Evolutionary conservation across 2,329 filamentous ascomycete genomes (phyloP).

Genomic region (Scortechinia acanthostroma): DNA sequence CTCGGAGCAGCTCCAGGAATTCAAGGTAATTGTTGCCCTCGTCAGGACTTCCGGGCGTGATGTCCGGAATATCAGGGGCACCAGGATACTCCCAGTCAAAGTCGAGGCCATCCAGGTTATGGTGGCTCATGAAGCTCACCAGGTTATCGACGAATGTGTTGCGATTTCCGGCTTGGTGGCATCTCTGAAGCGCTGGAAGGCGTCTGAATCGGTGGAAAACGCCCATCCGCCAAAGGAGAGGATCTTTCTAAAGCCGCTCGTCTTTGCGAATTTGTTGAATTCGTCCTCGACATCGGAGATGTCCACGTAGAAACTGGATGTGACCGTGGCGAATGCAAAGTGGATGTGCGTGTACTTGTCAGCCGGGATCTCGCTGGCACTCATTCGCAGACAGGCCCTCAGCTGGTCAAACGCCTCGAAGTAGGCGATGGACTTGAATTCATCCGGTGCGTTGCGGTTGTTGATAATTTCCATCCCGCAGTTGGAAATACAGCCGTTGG

Average conservation of each 20-base stretch:
- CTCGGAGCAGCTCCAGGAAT: not conserved
- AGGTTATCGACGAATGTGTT: not conserved
- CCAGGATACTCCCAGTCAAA: conserved; percentile 2
- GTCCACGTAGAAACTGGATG: conserved; percentile 9
- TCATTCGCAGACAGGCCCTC: conserved; percentile 17
- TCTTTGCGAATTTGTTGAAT: conserved; percentile 14
- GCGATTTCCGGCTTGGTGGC: too few species aligned
- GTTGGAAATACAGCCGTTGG: conserved; percentile 22
- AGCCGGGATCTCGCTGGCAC: conserved; percentile 9
- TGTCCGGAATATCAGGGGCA: not conserved
- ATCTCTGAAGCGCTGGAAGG: conserved; percentile 22
- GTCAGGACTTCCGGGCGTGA: not conserved
- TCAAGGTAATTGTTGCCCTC: not conserved
- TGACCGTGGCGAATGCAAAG: conserved; percentile 23
- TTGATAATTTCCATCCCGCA: conserved; percentile 17
- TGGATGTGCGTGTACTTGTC: conserved; percentile 20
- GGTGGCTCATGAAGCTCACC: not conserved
- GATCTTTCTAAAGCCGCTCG: conserved; percentile 16
- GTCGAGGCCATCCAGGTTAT: conserved; percentile 1
- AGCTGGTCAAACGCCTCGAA: conserved; percentile 23
- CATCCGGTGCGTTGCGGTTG: not conserved
- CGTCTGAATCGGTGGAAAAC: conserved; percentile 18
- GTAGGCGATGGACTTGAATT: conserved; percentile 12
- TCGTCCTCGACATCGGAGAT: conserved; percentile 9
- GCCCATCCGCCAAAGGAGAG: conserved; percentile 31